These are phyloP conservation scores for Aspergillus leporis DNA, from an alignment of 495 filamentous ascomycete species.

Conservation along the genomic window DNA sequence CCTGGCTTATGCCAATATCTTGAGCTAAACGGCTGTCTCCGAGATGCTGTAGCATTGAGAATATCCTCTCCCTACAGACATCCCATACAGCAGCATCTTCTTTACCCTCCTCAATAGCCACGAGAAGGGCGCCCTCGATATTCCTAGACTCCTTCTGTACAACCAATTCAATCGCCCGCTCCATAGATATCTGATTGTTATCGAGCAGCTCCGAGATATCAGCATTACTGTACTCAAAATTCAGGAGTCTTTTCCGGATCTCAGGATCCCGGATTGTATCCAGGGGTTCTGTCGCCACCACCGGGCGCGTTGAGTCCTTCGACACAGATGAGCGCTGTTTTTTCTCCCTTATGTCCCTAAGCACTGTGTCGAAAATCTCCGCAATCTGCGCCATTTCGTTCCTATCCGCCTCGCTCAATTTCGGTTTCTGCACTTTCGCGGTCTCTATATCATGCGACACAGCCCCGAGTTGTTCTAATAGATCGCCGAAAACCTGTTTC, in stretches of 20 bases:
- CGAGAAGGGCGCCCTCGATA: slow-evolving; percentile 28
- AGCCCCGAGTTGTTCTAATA: slow-evolving; percentile 27
- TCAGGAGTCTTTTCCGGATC: slow-evolving; percentile 10
- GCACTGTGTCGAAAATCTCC: slow-evolving; percentile 29
- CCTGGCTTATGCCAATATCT: neutral
- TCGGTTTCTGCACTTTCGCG: slow-evolving; percentile 1
- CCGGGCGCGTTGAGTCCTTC: neutral
- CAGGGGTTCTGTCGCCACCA: neutral
- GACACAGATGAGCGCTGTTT: slow-evolving; percentile 1
- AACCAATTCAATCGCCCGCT: slow-evolving; percentile 28
- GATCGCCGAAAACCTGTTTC: slow-evolving; percentile 27
- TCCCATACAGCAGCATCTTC: slow-evolving; percentile 73
- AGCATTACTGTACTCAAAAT: slow-evolving; percentile 17
- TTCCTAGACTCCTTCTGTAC: slow-evolving; percentile 30
- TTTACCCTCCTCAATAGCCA: slow-evolving; percentile 39
- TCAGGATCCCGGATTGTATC: neutral
- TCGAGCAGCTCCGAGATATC: slow-evolving; percentile 23
- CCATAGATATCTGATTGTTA: slow-evolving; percentile 21
- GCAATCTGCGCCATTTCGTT: slow-evolving; percentile 31
- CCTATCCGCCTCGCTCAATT: slow-evolving; percentile 13
- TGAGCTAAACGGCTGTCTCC: slow-evolving; percentile 11
- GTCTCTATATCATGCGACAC: slow-evolving; percentile 6
- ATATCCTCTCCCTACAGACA: slow-evolving; percentile 68
- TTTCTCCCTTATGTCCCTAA: slow-evolving; percentile 22
- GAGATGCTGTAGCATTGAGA: slow-evolving; percentile 56